These are phyloP conservation scores for Saccharomycopsis olivae DNA, from an alignment of 805 yeast species.

Conservation along the genomic window DNA sequence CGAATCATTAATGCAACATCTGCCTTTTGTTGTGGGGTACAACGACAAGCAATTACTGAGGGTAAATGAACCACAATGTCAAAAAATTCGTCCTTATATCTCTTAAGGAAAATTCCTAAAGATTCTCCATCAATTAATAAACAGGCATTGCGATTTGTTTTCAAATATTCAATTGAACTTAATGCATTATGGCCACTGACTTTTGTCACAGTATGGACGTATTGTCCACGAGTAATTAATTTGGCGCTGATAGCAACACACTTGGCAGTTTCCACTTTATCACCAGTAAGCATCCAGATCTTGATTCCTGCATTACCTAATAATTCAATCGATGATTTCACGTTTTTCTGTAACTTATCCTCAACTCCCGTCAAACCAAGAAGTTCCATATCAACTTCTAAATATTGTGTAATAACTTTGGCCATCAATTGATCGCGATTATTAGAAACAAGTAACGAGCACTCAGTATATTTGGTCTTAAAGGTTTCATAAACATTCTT, in stretches of 20 bases:
- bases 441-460: constrained; percentile 67
- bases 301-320: constrained; percentile 93
- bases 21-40: constrained; percentile 98
- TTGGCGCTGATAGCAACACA: constrained; percentile 97
- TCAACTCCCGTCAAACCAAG: constrained; percentile 96
- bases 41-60: constrained; percentile 95
- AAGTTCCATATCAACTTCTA: constrained; percentile 78
- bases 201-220: constrained; percentile 76
- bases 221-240: constrained; percentile 87
- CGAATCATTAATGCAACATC: constrained; percentile 81
- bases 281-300: constrained; percentile 99
- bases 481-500: constrained; percentile 50
- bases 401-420: constrained; percentile 49
- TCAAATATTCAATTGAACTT: constrained; percentile 63
- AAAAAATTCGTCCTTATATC: constrained; percentile 64
- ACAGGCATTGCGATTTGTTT: constrained; percentile 45
- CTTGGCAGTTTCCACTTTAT: constrained; percentile 95
- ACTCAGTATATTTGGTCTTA: constrained; percentile 51
- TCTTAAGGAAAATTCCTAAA: constrained; percentile 52
- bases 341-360: constrained; percentile 85
- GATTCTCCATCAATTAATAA: constrained; percentile 92
- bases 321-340: constrained; percentile 83
- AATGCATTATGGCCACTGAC: constrained; percentile 41
- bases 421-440: constrained; percentile 65
- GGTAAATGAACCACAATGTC: constrained; percentile 70